These are phyloP conservation scores for Gliomastix tumulicola DNA, from an alignment of 2,329 filamentous ascomycete genomes.

Conservation along the genomic window DNA sequence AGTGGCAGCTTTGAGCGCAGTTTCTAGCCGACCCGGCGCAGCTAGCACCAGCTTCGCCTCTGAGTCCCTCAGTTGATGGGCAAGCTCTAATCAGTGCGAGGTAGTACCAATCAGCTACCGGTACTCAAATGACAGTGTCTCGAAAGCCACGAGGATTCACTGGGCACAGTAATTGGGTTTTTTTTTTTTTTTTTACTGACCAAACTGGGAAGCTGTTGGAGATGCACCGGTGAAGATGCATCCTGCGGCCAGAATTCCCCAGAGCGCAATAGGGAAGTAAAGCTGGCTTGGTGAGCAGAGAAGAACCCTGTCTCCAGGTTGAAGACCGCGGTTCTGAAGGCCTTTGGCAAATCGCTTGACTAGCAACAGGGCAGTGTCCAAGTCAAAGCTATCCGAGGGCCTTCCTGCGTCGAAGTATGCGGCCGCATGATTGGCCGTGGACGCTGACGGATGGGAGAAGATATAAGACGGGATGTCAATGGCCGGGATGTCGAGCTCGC, in stretches of 20 bases:
- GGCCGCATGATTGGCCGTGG: neutral
- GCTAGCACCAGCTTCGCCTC: no score
- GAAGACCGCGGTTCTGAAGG: neutral
- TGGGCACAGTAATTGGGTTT: no score
- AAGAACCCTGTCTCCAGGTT: neutral
- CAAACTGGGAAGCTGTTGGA: no score
- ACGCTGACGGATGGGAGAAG: neutral
- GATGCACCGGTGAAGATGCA: neutral
- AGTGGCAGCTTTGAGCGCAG: no score
- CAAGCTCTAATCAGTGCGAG: no score
- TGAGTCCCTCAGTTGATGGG: no score
- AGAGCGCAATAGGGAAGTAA: neutral
- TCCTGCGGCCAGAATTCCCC: neutral
- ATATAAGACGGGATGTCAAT: neutral
- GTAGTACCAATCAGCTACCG: no score
- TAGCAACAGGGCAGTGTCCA: neutral
- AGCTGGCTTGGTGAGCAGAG: neutral
- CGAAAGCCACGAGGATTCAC: no score
- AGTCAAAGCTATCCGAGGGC: neutral
- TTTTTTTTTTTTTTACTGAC: no score
- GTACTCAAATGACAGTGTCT: no score
- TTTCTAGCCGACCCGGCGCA: no score
- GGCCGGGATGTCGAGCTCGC: no score
- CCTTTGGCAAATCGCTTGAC: neutral
- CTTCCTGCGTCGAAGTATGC: neutral